Evolutionary conservation across 768 basidiomycete species (phyloP).

Genomic region (Russula earlei): DNA sequence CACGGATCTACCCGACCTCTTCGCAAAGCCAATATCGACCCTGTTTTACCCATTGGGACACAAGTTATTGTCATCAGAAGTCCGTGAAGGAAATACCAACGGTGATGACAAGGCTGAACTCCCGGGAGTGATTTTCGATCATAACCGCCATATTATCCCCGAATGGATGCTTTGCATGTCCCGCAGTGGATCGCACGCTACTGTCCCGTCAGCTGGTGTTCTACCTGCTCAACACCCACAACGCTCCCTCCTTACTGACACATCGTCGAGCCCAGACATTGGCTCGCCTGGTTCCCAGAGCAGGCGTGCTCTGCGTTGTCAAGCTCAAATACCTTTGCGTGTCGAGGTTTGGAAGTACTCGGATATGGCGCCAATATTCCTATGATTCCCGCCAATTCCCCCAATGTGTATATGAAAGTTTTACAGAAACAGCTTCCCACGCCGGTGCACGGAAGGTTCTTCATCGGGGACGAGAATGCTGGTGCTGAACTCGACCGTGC

Average conservation of each 20-base stretch:
- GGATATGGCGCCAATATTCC: too few species aligned
- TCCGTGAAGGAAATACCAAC: slow-evolving; percentile 34
- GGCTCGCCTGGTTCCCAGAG: slow-evolving; percentile 24
- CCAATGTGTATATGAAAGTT: too few species aligned
- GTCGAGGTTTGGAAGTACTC: too few species aligned
- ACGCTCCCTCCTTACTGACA: slow-evolving; percentile 39
- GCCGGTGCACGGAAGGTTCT: too few species aligned
- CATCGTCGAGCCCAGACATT: slow-evolving; percentile 66
- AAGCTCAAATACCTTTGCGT: slow-evolving; percentile 34
- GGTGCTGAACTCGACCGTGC: too few species aligned
- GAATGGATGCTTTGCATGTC: slow-evolving; percentile 70
- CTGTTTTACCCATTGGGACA: background rate
- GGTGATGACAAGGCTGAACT: slow-evolving; percentile 60
- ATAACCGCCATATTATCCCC: slow-evolving; percentile 90
- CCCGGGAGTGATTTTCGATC: slow-evolving; percentile 88
- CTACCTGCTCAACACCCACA: slow-evolving; percentile 32
- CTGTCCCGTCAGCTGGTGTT: slow-evolving; percentile 24
- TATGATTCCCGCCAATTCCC: too few species aligned
- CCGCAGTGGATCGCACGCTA: slow-evolving; percentile 35
- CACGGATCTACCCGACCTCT: slow-evolving; percentile 21
- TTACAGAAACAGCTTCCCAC: too few species aligned
- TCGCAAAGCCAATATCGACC: slow-evolving; percentile 25
- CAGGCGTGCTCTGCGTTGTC: slow-evolving; percentile 15
- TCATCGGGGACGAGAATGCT: too few species aligned
- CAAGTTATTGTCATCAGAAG: slow-evolving; percentile 16